Evolutionary conservation across 306 rosid species (phyloP).

Genomic region (Vigna hirtella): DNA sequence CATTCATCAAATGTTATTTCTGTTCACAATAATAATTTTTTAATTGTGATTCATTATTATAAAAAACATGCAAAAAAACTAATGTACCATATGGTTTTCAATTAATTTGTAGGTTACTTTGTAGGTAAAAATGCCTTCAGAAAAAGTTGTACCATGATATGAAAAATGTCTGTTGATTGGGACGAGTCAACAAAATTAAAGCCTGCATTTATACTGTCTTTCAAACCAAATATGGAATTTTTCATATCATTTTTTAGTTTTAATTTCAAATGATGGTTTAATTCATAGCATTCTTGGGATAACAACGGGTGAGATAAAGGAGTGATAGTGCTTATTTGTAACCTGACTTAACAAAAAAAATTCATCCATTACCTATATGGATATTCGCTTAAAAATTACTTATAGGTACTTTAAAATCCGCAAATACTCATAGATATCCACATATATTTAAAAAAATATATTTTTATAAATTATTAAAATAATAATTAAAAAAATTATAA

Average conservation of each 20-base stretch:
- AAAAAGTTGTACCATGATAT: not conserved
- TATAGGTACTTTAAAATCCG: too few relatives aligned
- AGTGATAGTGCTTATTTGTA: rapidly evolving
- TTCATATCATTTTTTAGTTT: too few relatives aligned
- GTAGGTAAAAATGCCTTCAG: not conserved
- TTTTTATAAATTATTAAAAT: too few relatives aligned
- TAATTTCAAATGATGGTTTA: too few relatives aligned
- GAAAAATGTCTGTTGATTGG: not conserved
- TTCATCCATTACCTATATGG: too few relatives aligned
- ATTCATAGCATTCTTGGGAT: too few relatives aligned
- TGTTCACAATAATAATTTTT: not conserved
- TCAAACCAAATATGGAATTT: not conserved
- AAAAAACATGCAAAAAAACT: not conserved
- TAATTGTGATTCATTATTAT: not conserved
- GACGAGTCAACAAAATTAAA: slow-evolving; percentile 6
- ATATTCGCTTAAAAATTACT: too few relatives aligned
- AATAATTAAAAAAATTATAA: too few relatives aligned
- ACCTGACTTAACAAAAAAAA: too few relatives aligned
- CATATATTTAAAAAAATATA: too few relatives aligned
- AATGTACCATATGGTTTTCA: not conserved
- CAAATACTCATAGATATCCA: too few relatives aligned
- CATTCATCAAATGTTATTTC: not conserved
- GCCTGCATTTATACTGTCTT: slow-evolving; percentile 27
- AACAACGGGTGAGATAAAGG: too few relatives aligned
- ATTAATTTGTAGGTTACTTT: not conserved